Percentiles rank a stretch among this genome's conserved stretches.
Conservation (phyloP, 495 filamentous ascomycete genomes). For the Cairneyella variabilis region DNA sequence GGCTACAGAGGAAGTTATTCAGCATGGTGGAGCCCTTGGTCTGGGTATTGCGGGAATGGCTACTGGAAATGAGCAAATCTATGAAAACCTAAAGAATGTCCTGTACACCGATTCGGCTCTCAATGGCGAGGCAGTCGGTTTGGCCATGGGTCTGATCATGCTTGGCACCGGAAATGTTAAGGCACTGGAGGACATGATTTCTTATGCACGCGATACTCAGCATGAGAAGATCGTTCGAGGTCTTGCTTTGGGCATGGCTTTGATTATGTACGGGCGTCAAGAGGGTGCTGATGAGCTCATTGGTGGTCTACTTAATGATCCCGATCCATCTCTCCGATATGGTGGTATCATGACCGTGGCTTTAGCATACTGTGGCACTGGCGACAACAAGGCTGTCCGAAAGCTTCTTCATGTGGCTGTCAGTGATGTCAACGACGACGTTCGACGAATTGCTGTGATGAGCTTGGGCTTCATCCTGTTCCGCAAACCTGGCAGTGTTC, state of each 20-base stretch:
- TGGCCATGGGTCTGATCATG: conserved; percentile 97
- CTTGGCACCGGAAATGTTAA: conserved; percentile 89
- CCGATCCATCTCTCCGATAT: conserved; percentile 90
- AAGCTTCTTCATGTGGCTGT: conserved; percentile 97
- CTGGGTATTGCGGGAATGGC: conserved; percentile 98
- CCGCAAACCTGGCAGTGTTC: conserved; percentile 94
- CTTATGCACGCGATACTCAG: conserved; percentile 95
- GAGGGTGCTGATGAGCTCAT: conserved; percentile 93
- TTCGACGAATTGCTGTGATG: conserved; percentile 95
- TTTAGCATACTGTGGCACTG: conserved; percentile 92
- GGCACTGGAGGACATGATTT: conserved; percentile 90
- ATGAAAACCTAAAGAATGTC: conserved; percentile 82
- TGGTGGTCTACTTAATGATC: conserved; percentile 87
- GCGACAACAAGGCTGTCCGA: conserved; percentile 97
- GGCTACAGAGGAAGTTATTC: conserved; percentile 89
- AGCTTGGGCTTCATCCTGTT: conserved; percentile 98
- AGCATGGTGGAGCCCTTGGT: conserved; percentile 93
- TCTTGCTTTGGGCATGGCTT: conserved; percentile 90
- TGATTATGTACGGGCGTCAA: conserved; percentile 97
- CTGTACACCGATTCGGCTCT: conserved; percentile 91
- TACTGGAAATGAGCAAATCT: conserved; percentile 83
- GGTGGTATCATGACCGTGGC: conserved; percentile 99
- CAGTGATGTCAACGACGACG: conserved; percentile 97
- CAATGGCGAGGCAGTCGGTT: conserved; percentile 93
- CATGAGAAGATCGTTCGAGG: conserved; percentile 99